Percentiles rank a stretch among this genome's conserved stretches.
Conservation (phyloP, 2,329 filamentous ascomycete genomes). For the Dichotomopilus funicola region DNA sequence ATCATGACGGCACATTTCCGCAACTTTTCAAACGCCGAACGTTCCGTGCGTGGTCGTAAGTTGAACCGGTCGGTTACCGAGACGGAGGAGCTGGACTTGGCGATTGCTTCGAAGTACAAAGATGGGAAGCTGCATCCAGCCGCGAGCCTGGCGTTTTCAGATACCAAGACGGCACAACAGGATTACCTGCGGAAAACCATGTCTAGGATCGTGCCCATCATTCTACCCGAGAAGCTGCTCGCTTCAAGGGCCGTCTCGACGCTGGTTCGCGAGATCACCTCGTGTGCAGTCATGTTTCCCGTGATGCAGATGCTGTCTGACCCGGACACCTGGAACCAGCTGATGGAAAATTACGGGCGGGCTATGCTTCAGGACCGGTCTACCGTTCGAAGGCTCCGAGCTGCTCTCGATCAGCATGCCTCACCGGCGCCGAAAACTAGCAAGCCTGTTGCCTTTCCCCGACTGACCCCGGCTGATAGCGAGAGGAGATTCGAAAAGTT, state of each 20-base stretch:
- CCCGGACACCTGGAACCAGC: conserved; percentile 94
- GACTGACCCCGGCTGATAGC: conserved; percentile 72
- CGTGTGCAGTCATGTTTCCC: conserved; percentile 83
- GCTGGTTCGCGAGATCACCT: conserved; percentile 81
- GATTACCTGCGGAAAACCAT: conserved; percentile 74
- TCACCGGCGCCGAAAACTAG: conserved; percentile 65
- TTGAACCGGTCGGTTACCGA: conserved; percentile 87
- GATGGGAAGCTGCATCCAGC: conserved; percentile 85
- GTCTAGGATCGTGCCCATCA: conserved; percentile 56
- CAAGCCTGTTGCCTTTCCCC: conserved; percentile 65
- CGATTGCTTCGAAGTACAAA: conserved; percentile 89
- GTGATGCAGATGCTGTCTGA: conserved; percentile 75
- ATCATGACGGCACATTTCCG: conserved; percentile 82
- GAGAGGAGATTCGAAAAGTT: conserved; percentile 94
- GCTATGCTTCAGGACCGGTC: conserved; percentile 91
- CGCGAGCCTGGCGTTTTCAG: conserved; percentile 73
- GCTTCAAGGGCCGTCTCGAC: conserved; percentile 75
- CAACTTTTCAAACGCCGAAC: conserved; percentile 87
- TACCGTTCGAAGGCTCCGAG: conserved; percentile 84
- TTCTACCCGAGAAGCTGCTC: conserved; percentile 67
- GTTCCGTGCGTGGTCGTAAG: conserved; percentile 77
- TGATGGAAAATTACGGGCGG: conserved; percentile 83
- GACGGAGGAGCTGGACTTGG: conserved; percentile 89
- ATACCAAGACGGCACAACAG: conserved; percentile 79
- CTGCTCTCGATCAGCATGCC: conserved; percentile 88